Evolutionary conservation across 2,329 filamentous ascomycete species (phyloP).

Genomic region (Pezicula radicicola): DNA sequence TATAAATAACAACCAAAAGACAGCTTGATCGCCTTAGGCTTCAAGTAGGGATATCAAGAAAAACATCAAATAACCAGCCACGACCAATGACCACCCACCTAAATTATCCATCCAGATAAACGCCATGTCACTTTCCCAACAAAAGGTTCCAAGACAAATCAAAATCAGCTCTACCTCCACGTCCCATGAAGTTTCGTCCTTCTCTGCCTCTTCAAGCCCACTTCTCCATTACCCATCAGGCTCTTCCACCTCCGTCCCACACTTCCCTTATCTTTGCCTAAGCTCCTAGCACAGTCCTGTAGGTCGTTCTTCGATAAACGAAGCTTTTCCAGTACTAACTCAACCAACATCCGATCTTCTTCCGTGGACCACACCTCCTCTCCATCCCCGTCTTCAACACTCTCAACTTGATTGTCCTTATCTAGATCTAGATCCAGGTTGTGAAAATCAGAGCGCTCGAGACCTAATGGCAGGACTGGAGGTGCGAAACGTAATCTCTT

Average conservation of each 20-base stretch:
- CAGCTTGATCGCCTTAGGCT: too few species aligned
- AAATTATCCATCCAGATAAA: too few species aligned
- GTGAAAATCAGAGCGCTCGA: slow-evolving; percentile 58
- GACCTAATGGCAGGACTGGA: slow-evolving; percentile 55
- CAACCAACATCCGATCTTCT: slow-evolving; percentile 63
- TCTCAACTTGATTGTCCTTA: slow-evolving; percentile 28
- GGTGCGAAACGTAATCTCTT: slow-evolving; percentile 60
- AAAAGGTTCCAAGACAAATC: too few species aligned
- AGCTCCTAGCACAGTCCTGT: slow-evolving; percentile 63
- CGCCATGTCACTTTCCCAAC: too few species aligned
- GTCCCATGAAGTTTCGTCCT: slow-evolving; percentile 50
- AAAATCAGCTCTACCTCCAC: slow-evolving; percentile 40
- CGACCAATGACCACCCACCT: too few species aligned
- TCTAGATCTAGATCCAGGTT: slow-evolving; percentile 35
- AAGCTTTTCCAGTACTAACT: slow-evolving; percentile 65
- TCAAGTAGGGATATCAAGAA: too few species aligned
- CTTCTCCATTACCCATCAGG: slow-evolving; percentile 54
- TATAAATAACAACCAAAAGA: too few species aligned
- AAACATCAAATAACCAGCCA: too few species aligned
- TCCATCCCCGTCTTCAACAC: slow-evolving; percentile 18
- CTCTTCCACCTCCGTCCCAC: slow-evolving; percentile 62
- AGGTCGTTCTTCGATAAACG: slow-evolving; percentile 62
- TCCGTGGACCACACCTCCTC: slow-evolving; percentile 54
- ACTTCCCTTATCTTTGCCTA: slow-evolving; percentile 57
- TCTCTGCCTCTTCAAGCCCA: slow-evolving; percentile 51